Evolutionary conservation across 2,329 filamentous ascomycete genomes (phyloP), one percentile per base, ranked within the genome.

Genomic region (Cryphonectria radicalis): DNA sequence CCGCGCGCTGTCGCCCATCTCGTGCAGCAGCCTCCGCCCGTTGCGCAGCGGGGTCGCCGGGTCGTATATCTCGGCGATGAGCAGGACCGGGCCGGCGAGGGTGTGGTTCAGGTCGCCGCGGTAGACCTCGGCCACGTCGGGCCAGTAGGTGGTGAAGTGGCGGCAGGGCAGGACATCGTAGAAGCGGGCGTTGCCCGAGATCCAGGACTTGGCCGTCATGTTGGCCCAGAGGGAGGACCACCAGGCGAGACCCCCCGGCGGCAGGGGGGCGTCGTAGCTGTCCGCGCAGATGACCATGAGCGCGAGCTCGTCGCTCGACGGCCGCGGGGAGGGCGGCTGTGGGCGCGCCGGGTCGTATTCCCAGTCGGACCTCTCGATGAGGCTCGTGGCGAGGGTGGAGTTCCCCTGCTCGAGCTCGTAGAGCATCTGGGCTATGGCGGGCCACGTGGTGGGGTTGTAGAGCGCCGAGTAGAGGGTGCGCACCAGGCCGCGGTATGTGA

Each of bases 41-140:
- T 87, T 86, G 6, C 84, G 80, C 60, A 87, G 75, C 5, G 85
- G 85, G 8, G 85, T 87, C 1, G 84, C 84, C 0, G 85, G 84
- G 70, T 87, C 85, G 70, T 87, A 83, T 6, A 82, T 83, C 78
- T 84, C 84, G 0, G 84, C 84, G 55, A 87, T 82, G 55, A 87
- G 78, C 55, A 87, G 75, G 2, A 87, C 76, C 0, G 85, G 84
- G 69, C 83, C 74, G 35, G 78, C 80, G 11, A 87, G 80, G 0
- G 82, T 82, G 64, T 80, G 74, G 75, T 84, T 83, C 40, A 87
- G 76, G 63, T 82, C 80, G 17, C 84, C 85, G 4, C 84, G 82
- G 73, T 82, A 87, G 6, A 84, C 83, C 69, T 85, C 85, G 0
- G 83, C 84, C 0, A 82, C 74, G 22, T 80, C 55, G 1, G 84